Percentiles rank a stretch among this genome's conserved stretches.
Evolutionary conservation across 768 basidiomycete genomes (phyloP).

Genomic region (Tubosaeta brunneosetosa): DNA sequence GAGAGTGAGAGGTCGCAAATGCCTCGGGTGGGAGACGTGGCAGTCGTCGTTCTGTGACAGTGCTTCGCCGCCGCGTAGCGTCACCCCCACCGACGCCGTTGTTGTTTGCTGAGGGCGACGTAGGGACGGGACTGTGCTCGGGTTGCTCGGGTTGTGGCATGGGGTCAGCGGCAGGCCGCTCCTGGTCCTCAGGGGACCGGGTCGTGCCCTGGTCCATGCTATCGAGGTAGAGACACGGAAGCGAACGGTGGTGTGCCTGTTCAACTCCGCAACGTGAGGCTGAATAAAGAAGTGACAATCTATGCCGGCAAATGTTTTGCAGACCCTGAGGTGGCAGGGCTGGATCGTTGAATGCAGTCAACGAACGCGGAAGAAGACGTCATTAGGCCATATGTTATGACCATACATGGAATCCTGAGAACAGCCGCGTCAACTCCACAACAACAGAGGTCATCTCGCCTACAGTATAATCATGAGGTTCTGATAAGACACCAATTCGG

Average conservation of each 20-base stretch:
- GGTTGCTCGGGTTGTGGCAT: slow-evolving; percentile 5
- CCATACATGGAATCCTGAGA: background rate
- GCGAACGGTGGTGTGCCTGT: background rate
- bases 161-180: background rate
- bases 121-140: slow-evolving; percentile 5
- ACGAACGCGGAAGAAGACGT: background rate
- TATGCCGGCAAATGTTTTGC: background rate
- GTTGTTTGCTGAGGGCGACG: background rate
- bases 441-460: too few relatives aligned
- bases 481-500: too few relatives aligned
- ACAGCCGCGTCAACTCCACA: background rate
- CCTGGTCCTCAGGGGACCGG: background rate
- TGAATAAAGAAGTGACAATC: background rate
- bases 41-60: slow-evolving; percentile 9
- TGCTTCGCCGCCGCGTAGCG: background rate
- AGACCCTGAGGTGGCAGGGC: background rate
- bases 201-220: slow-evolving; percentile 15
- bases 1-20: background rate
- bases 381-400: background rate
- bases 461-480: too few relatives aligned
- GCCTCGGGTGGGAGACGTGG: slow-evolving; percentile 8
- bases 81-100: background rate
- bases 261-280: background rate
- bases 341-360: background rate
- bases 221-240: background rate